Base-by-base conservation (phyloP, 1,284 basidiomycete species). In the Pyrrhoderma lamaoense region DNA sequence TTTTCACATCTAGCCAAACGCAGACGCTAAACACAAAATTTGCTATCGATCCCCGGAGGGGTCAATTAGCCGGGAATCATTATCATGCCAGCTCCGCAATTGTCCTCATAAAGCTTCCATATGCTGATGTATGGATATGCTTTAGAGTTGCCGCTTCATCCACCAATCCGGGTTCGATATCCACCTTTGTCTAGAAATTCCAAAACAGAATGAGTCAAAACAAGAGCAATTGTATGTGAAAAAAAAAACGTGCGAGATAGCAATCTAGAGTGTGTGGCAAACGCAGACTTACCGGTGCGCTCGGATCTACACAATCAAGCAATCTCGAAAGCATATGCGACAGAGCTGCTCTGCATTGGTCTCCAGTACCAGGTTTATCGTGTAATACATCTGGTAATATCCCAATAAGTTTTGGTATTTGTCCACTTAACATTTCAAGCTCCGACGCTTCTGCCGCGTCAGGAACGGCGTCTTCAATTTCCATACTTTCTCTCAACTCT, bases 261-360 rank as follows among this genome's bases (percentile, higher is more conserved):
- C 35, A 37, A 16, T 9, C 9, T 9, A 37, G 16, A 37, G 9
- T 16, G 35, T 37, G n/a, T n/a, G n/a, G n/a, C n/a, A n/a, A n/a
- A n/a, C n/a, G n/a, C n/a, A n/a, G n/a, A 49, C 54, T 25, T 40
- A 56, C 54, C 37, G 45, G 47, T 21, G 31, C 21, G 19, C 36
- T 61, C 7, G 52, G 45, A 58, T 86, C 81, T 27, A 84, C 72
- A 36, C 78, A 69, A 25, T 67, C 67, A 46, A 87, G 75, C 54
- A 93, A 63, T 13, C 73, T 74, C 2, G 76, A 72, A 37, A 82
- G 76, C 82, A 91, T 91, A 59, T 84, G 82, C 21, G 82, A 76
- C 27, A 88, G 64, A 1, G 88, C 87, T 9, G 84, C 83, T 46
- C 60, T 63, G 34, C 51, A 37, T 25, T 68, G 72, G 61, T 87